Evolutionary conservation across 257 asterid genomes (phyloP).

Genomic region (Solanum peruvianum): DNA sequence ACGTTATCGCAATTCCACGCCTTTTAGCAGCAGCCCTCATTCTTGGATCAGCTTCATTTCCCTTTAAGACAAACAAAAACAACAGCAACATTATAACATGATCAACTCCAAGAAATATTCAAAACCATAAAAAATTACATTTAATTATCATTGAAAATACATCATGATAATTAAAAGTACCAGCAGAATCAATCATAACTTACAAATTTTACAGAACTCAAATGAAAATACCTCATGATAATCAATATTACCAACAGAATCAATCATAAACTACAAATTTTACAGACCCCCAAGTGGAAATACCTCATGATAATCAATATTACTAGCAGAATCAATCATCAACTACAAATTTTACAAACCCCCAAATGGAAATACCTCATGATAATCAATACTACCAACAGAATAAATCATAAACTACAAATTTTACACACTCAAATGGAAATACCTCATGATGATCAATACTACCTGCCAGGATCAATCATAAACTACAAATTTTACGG

Average conservation of each 20-base stretch:
- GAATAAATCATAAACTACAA: background rate
- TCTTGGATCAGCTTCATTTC: conserved; percentile 83
- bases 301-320: background rate
- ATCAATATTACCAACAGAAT: background rate
- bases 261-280: background rate
- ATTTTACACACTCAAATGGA: background rate
- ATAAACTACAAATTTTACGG: background rate
- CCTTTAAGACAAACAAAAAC: conserved; percentile 25
- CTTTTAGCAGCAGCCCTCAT: conserved; percentile 84
- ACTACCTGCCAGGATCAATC: background rate
- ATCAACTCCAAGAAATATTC: background rate
- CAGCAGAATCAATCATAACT: background rate
- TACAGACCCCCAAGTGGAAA: background rate
- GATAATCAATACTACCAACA: background rate
- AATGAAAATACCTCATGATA: background rate
- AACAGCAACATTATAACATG: background rate
- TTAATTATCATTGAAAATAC: background rate
- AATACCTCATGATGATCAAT: background rate
- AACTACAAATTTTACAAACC: background rate
- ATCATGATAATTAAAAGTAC: background rate
- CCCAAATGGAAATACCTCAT: background rate
- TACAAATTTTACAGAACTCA: background rate
- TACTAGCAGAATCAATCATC: background rate
- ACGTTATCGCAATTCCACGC: conserved; percentile 86
- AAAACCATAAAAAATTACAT: background rate